phyloP scores from a whole-genome alignment of 306 rosid genomes.

The Dicorynia guianensis region DNA sequence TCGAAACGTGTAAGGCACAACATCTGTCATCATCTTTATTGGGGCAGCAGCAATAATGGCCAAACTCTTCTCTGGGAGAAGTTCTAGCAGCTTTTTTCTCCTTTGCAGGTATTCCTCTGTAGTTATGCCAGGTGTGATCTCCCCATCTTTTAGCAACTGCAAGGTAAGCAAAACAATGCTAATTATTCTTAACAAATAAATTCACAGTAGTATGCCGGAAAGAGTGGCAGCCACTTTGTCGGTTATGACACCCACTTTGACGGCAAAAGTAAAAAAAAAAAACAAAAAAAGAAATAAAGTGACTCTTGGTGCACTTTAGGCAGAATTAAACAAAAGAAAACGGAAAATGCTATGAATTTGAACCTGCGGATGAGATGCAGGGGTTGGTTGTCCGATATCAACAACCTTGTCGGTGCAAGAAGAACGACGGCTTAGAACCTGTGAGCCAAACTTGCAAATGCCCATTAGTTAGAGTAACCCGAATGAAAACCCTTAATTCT shows the following conservation, averaged over 20 bases:
- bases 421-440: conserved; percentile 60
- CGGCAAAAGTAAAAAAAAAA: neutral
- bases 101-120: conserved; percentile 74
- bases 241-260: neutral
- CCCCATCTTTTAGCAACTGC: conserved; percentile 85
- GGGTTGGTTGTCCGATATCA: conserved; percentile 92
- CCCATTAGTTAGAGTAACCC: conserved; percentile 28
- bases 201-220: neutral
- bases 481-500: conserved; percentile 23
- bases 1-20: conserved; percentile 90
- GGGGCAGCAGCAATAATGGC: conserved; percentile 93
- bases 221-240: neutral
- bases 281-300: neutral
- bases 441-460: conserved; percentile 41
- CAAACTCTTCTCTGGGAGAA: conserved; percentile 85
- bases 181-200: conserved; percentile 28
- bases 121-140: conserved; percentile 82
- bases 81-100: conserved; percentile 81
- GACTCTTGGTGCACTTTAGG: neutral
- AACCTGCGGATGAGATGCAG: conserved; percentile 87
- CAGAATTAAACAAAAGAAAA: neutral
- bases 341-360: conserved; percentile 17
- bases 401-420: conserved; percentile 53
- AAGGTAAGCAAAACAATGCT: conserved; percentile 27
- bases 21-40: conserved; percentile 95